phyloP scores from a whole-genome alignment of 1,284 basidiomycete species.

The Ustilago curta region DNA sequence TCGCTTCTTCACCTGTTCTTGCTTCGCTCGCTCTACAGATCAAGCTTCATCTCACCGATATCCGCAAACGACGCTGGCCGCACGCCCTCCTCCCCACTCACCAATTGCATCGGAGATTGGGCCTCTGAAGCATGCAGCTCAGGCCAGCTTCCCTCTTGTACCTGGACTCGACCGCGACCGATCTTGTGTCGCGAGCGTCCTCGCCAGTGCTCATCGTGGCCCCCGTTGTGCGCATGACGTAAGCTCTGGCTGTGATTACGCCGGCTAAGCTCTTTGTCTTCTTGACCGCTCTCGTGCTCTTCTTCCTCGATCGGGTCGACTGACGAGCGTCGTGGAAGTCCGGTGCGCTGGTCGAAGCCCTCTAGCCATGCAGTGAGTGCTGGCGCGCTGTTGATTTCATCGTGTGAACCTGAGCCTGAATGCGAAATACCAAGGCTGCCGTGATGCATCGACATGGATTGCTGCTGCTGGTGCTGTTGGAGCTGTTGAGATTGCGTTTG shows the following conservation, averaged over 20 bases:
- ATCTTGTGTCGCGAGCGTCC: conserved; percentile 38
- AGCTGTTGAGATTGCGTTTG: conserved; percentile 3
- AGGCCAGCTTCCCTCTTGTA: conserved; percentile 49
- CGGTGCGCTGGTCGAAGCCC: conserved; percentile 51
- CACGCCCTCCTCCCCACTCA: conserved; percentile 13
- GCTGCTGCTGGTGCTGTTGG: conserved; percentile 4
- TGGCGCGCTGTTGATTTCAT: conserved; percentile 18
- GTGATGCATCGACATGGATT: conserved; percentile 28
- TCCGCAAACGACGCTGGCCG: conserved; percentile 31
- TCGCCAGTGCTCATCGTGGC: conserved; percentile 41
- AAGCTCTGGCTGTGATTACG: conserved; percentile 38
- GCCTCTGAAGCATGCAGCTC: conserved; percentile 37
- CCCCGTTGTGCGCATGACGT: conserved; percentile 15
- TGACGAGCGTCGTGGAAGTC: conserved; percentile 50
- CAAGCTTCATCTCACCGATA: conserved; percentile 49
- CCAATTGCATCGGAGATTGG: conserved; percentile 49
- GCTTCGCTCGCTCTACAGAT: conserved; percentile 15
- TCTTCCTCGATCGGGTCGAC: conserved; percentile 57
- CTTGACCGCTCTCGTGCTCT: conserved; percentile 42
- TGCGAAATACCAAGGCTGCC: conserved; percentile 17
- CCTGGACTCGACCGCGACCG: conserved; percentile 11
- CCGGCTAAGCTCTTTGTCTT: conserved; percentile 42
- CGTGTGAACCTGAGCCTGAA: conserved; percentile 24
- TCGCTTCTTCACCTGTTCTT: neutral
- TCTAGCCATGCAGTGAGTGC: conserved; percentile 50